These are phyloP conservation scores for Sicyos edulis DNA, from an alignment of 306 rosid species.

Conservation along the genomic window DNA sequence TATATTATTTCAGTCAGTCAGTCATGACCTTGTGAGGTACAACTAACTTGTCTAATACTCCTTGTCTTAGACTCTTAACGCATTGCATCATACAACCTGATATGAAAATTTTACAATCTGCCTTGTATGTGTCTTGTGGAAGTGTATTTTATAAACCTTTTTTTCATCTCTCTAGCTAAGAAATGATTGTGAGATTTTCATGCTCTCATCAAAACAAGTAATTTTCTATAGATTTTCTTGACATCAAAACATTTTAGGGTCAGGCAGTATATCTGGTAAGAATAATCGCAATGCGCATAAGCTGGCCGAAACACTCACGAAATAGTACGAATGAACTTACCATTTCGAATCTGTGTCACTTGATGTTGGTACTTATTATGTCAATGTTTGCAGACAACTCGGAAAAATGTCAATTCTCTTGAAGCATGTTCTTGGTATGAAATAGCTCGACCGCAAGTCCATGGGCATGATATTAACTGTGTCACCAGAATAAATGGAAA, in stretches of 20 bases:
- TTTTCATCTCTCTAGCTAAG: not conserved
- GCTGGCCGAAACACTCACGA: not conserved
- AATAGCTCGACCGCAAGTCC: slow-evolving; percentile 91
- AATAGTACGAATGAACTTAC: not conserved
- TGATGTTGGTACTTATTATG: not conserved
- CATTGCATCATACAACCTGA: too few species aligned
- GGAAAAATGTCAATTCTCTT: slow-evolving; percentile 52
- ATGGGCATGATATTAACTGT: slow-evolving; percentile 94
- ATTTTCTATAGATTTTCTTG: too few species aligned
- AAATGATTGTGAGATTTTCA: not conserved
- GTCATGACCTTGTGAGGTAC: too few species aligned
- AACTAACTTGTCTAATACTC: too few species aligned
- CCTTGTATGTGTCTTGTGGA: too few species aligned
- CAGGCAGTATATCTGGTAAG: not conserved
- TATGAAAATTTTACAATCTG: too few species aligned
- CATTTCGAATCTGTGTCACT: not conserved
- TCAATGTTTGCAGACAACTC: slow-evolving; percentile 62
- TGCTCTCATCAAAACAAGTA: not conserved
- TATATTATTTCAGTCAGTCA: too few species aligned
- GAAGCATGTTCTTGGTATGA: slow-evolving; percentile 66
- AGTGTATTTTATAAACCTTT: not conserved
- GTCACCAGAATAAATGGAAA: slow-evolving; percentile 58
- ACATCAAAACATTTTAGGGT: too few species aligned
- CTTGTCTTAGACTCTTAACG: too few species aligned
- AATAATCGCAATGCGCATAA: not conserved